Evolutionary conservation across 169 alveolate species (phyloP).

Genomic region (Eimeria acervulina): DNA sequence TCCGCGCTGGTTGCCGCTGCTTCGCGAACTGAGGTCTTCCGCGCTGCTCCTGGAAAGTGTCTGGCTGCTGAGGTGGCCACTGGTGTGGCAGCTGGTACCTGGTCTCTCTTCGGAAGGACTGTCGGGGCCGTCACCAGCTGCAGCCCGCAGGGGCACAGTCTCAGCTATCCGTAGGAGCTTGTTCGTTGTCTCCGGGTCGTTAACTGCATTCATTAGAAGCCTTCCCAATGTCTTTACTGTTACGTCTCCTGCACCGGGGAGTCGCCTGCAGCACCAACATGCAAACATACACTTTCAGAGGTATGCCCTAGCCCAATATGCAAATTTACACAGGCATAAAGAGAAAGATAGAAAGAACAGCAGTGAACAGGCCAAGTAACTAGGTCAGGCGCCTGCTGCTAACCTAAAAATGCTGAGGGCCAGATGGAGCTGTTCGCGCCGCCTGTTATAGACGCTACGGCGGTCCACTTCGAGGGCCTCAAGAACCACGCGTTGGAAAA

Average conservation of each 20-base stretch:
- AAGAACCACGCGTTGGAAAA: slow-evolving; percentile 74
- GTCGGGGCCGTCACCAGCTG: slow-evolving; percentile 47
- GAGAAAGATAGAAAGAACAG: background rate
- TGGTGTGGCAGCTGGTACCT: background rate
- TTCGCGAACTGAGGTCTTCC: slow-evolving; percentile 15
- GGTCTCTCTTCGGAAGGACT: slow-evolving; percentile 37
- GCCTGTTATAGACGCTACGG: slow-evolving; percentile 81
- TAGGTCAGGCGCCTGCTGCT: background rate
- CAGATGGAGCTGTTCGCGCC: slow-evolving; percentile 77
- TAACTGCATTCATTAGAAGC: background rate
- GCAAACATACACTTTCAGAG: background rate
- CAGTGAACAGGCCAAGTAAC: background rate
- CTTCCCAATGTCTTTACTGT: slow-evolving; percentile 29
- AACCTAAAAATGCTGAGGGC: slow-evolving; percentile 65
- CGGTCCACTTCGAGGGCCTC: slow-evolving; percentile 81
- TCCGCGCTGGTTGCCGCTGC: slow-evolving; percentile 42
- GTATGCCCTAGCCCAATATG: background rate
- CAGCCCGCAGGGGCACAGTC: slow-evolving; percentile 18
- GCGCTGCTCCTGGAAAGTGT: slow-evolving; percentile 19
- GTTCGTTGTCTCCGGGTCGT: slow-evolving; percentile 34
- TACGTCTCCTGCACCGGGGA: slow-evolving; percentile 40
- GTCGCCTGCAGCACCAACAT: slow-evolving; percentile 6
- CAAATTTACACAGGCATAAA: background rate
- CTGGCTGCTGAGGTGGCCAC: slow-evolving; percentile 31
- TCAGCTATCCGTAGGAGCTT: slow-evolving; percentile 44